Conservation (phyloP, 2,329 filamentous ascomycete species). For the Beauveria scarabaeidicola region DNA sequence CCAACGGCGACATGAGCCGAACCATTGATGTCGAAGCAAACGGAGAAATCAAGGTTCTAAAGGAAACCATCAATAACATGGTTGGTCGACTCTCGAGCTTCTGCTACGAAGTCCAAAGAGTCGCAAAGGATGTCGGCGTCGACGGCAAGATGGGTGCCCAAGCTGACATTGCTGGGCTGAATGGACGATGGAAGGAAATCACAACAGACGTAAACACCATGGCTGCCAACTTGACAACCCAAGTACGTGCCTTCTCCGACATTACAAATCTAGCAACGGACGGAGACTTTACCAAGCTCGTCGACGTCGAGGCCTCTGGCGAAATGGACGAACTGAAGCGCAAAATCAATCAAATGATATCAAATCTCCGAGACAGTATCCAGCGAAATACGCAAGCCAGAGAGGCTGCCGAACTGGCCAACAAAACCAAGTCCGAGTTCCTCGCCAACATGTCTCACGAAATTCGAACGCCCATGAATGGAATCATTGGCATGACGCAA, state of each 20-base stretch:
- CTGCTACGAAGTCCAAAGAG: constrained; percentile 90
- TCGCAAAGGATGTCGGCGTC: constrained; percentile 92
- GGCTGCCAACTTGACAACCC: constrained; percentile 72
- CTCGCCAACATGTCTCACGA: constrained; percentile 98
- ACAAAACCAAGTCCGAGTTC: constrained; percentile 98
- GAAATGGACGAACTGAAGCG: constrained; percentile 99
- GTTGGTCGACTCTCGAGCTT: constrained; percentile 91
- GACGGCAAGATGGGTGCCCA: constrained; percentile 98
- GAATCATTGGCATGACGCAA: constrained; percentile 97
- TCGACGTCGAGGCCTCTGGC: constrained; percentile 93
- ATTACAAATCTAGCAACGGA: constrained; percentile 97
- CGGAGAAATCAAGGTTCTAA: constrained; percentile 87
- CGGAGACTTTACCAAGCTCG: constrained; percentile 92
- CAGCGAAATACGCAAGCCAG: constrained; percentile 92
- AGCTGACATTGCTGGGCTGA: constrained; percentile 85
- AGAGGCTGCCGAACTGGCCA: constrained; percentile 91
- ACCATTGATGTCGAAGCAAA: constrained; percentile 93
- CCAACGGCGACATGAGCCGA: constrained; percentile 89
- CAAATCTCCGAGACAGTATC: constrained; percentile 89
- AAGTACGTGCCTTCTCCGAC: constrained; percentile 95
- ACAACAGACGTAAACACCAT: constrained; percentile 95
- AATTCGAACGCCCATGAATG: constrained; percentile 94
- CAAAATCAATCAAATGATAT: constrained; percentile 99
- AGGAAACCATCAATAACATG: constrained; percentile 99
- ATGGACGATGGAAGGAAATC: constrained; percentile 96